These are phyloP conservation scores for Effrenium voratum DNA, from an alignment of 73 alveolate genomes.

Conservation along the genomic window DNA sequence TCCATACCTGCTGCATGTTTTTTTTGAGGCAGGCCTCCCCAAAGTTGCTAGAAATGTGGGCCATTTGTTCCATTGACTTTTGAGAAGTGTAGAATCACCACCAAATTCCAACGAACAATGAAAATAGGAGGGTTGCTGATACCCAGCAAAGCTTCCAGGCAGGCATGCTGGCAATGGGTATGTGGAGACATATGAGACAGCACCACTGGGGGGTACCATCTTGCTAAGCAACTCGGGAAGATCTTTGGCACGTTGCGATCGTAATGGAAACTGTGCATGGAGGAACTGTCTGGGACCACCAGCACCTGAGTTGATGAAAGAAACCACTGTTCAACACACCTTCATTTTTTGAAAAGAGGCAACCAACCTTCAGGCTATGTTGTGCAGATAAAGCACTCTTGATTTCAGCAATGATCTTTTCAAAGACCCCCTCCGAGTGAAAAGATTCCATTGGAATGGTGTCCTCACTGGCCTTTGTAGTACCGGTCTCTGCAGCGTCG, in stretches of 20 bases:
- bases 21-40: not conserved
- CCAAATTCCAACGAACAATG: not conserved
- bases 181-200: not conserved
- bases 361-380: no score
- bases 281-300: constrained; percentile 17
- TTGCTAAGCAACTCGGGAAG: not conserved
- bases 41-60: not conserved
- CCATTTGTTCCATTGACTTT: not conserved
- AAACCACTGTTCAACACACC: no score
- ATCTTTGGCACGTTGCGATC: not conserved
- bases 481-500: no score
- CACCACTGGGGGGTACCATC: not conserved
- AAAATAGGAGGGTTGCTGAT: not conserved
- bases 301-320: constrained; percentile 37
- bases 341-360: no score
- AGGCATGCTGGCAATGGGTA: not conserved
- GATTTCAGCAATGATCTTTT: no score
- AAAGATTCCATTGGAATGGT: no score
- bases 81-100: not conserved
- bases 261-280: not conserved
- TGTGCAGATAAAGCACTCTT: no score
- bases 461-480: no score
- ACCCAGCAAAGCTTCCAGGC: not conserved
- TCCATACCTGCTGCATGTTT: not conserved
- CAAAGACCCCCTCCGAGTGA: no score